phyloP scores from a whole-genome alignment of 331 rosid genomes.

The Spiraea crenata region DNA sequence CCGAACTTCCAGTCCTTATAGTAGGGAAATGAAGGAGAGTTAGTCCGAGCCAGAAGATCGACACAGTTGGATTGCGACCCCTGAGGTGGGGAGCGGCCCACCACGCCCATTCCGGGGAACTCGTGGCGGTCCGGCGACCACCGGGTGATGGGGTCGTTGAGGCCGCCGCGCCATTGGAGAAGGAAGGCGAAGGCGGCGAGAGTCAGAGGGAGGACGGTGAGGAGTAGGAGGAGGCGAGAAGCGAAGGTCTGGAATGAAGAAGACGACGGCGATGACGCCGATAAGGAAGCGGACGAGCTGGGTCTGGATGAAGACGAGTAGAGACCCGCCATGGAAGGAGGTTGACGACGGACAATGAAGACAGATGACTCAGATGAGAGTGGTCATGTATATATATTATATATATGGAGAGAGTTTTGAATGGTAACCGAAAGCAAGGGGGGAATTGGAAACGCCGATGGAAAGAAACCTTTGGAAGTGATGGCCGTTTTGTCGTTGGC shows the following conservation, averaged over 20 bases:
- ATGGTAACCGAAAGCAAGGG: neutral
- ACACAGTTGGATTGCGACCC: slow-evolving; percentile 10
- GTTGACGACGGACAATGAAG: slow-evolving; percentile 1
- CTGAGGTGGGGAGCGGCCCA: slow-evolving; percentile 22
- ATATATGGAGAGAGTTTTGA: neutral
- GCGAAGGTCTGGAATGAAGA: slow-evolving; percentile 36
- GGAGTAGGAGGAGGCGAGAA: slow-evolving; percentile 61
- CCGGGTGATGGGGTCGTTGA: slow-evolving; percentile 68
- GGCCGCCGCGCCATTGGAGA: slow-evolving; percentile 95
- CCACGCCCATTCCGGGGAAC: slow-evolving; percentile 67
- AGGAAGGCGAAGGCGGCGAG: slow-evolving; percentile 83
- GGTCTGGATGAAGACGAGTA: slow-evolving; percentile 41
- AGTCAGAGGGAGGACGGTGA: slow-evolving; percentile 64
- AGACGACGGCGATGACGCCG: slow-evolving; percentile 7
- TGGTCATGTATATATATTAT: slow-evolving; percentile 1
- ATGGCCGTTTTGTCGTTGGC: too few species aligned
- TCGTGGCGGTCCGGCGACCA: slow-evolving; percentile 68
- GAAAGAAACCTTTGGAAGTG: too few species aligned
- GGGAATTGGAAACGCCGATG: neutral
- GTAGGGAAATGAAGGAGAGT: slow-evolving; percentile 64
- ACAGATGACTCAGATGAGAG: neutral
- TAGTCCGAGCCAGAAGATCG: slow-evolving; percentile 31
- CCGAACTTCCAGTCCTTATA: slow-evolving; percentile 64
- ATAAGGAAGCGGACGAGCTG: slow-evolving; percentile 15
- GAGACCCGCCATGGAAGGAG: slow-evolving; percentile 76